Evolutionary conservation across 257 asterid genomes (phyloP).

Genomic region (Penstemon eatonii): DNA sequence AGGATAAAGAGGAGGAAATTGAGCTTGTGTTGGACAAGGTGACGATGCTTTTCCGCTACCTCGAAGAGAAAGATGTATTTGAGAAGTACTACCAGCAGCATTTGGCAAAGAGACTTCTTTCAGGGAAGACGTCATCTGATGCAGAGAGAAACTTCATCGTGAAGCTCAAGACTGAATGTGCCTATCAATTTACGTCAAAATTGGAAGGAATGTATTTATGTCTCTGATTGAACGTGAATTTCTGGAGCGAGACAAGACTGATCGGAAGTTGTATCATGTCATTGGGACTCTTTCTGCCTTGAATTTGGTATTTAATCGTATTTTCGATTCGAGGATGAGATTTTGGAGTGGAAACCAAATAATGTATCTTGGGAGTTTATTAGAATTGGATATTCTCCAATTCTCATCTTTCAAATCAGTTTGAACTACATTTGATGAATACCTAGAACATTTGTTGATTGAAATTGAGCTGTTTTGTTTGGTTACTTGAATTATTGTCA

Average conservation of each 20-base stretch:
- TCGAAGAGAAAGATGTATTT: conserved; percentile 46
- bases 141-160: conserved; percentile 85
- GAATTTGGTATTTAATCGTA: too few species aligned
- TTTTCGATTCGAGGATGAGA: too few species aligned
- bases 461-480: too few species aligned
- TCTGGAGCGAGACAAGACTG: conserved; percentile 76
- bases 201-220: conserved; percentile 88
- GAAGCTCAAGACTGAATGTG: conserved; percentile 87
- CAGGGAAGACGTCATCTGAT: conserved; percentile 83
- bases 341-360: too few species aligned
- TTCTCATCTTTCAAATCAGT: too few species aligned
- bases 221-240: conserved; percentile 83
- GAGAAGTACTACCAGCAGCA: conserved; percentile 83
- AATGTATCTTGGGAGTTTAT: too few species aligned
- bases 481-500: too few species aligned
- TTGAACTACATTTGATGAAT: too few species aligned
- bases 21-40: conserved; percentile 84
- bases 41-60: conserved; percentile 86
- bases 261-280: conserved; percentile 53
- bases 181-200: conserved; percentile 84
- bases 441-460: too few species aligned
- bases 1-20: conserved; percentile 87
- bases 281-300: too few species aligned
- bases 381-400: too few species aligned
- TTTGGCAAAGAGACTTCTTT: conserved; percentile 81